Evolutionary conservation across 2,329 filamentous ascomycete species (phyloP).

Genomic region (Teratosphaeria gauchensis): DNA sequence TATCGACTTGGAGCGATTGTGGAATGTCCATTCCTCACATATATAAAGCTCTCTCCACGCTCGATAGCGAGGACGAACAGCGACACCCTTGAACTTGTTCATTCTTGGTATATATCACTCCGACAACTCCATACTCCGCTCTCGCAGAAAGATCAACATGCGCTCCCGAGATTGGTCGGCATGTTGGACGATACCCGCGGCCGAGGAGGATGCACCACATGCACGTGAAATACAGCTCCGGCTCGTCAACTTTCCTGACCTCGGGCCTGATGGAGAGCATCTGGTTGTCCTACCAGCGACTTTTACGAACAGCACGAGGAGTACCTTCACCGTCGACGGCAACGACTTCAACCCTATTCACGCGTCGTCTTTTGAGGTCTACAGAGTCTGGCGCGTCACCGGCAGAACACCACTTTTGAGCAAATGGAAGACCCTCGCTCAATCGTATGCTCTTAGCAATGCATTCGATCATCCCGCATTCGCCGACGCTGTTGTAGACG

Average conservation of each 20-base stretch:
- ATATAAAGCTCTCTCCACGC: too few relatives aligned
- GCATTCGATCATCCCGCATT: neutral
- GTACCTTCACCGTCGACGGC: neutral
- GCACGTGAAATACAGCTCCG: too few relatives aligned
- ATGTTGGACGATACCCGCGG: too few relatives aligned
- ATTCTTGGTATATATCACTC: too few relatives aligned
- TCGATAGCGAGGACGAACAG: too few relatives aligned
- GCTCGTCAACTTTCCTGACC: neutral
- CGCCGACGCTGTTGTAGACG: neutral
- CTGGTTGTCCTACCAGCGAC: neutral
- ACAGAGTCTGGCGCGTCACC: neutral
- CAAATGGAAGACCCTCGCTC: neutral
- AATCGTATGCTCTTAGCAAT: neutral
- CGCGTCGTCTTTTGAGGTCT: neutral
- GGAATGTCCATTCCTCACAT: too few relatives aligned
- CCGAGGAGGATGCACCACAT: too few relatives aligned
- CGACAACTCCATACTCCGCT: too few relatives aligned
- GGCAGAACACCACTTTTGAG: neutral
- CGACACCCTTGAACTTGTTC: too few relatives aligned
- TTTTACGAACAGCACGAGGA: neutral
- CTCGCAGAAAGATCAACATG: too few relatives aligned
- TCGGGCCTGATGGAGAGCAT: neutral
- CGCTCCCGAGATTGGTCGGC: too few relatives aligned
- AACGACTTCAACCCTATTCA: neutral
- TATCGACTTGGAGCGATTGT: too few relatives aligned